These are phyloP conservation scores for Prinsepia uniflora DNA, from an alignment of 306 rosid genomes.

Conservation along the genomic window DNA sequence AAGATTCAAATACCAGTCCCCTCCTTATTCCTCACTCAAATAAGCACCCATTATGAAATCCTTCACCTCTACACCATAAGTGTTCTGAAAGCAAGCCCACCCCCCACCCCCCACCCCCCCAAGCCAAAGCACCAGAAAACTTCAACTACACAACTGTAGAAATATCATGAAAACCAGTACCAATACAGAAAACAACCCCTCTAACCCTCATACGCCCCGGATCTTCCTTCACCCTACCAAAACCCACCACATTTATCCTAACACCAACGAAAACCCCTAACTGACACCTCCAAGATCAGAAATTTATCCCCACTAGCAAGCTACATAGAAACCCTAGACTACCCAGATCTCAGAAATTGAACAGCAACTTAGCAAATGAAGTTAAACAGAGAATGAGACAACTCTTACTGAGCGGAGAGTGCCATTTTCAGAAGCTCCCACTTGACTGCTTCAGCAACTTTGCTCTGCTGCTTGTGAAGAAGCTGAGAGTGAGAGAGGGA, in stretches of 20 bases:
- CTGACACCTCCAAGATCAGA: conserved; percentile 16
- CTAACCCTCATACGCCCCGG: conserved; percentile 49
- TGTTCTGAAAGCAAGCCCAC: conserved; percentile 22
- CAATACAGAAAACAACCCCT: conserved; percentile 46
- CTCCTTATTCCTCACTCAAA: conserved; percentile 8
- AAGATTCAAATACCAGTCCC: conserved; percentile 16
- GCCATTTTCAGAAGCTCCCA: conserved; percentile 21
- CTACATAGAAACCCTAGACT: conserved; percentile 42
- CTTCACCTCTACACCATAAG: conserved; percentile 20
- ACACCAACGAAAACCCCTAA: conserved; percentile 21
- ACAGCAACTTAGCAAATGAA: conserved; percentile 13
- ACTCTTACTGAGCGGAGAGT: conserved; percentile 27
- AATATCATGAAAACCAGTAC: conserved; percentile 55
- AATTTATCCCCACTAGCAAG: neutral
- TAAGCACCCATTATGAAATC: conserved; percentile 12
- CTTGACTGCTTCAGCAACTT: conserved; percentile 10
- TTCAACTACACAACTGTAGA: neutral
- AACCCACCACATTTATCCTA: conserved; percentile 21
- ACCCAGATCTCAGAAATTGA: conserved; percentile 43
- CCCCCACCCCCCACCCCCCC: conserved; percentile 37
- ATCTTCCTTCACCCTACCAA: conserved; percentile 39
- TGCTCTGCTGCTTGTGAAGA: conserved; percentile 17
- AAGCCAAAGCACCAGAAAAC: conserved; percentile 30
- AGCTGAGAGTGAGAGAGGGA: conserved; percentile 12
- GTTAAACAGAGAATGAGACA: conserved; percentile 4